phyloP scores from a whole-genome alignment of 768 basidiomycete genomes.

The Trametes meyenii region DNA sequence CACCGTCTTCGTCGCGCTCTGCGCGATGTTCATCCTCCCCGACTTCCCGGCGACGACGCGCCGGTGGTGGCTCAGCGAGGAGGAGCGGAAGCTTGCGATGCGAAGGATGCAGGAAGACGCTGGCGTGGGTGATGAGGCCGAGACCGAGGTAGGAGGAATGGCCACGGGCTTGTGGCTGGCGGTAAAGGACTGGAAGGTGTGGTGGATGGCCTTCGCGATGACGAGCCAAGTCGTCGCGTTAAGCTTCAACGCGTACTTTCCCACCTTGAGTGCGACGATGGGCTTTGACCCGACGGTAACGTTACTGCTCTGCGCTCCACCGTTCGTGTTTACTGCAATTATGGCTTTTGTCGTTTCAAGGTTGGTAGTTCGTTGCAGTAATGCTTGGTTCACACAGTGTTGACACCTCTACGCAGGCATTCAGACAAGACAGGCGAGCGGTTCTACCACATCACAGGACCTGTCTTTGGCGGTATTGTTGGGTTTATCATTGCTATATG shows the following conservation, averaged over 20 bases:
- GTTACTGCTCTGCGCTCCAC: constrained; percentile 77
- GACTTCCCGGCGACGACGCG: constrained; percentile 68
- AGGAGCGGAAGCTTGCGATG: constrained; percentile 59
- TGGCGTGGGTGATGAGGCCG: constrained; percentile 52
- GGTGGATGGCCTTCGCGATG: constrained; percentile 72
- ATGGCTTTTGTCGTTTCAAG: constrained; percentile 49
- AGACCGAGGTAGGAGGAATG: constrained; percentile 42
- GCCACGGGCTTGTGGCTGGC: constrained; percentile 58
- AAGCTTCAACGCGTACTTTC: constrained; percentile 82
- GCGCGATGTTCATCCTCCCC: constrained; percentile 67
- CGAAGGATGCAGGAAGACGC: constrained; percentile 67
- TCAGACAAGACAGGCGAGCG: constrained; percentile 75
- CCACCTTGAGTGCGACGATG: constrained; percentile 73
- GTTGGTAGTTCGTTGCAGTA: background rate
- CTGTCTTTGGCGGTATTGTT: constrained; percentile 60
- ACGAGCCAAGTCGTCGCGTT: constrained; percentile 63
- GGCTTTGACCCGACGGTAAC: constrained; percentile 67
- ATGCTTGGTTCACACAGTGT: background rate
- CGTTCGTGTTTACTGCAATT: constrained; percentile 66
- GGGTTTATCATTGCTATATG: constrained; percentile 69
- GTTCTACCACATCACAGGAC: constrained; percentile 61
- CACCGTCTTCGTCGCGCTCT: constrained; percentile 54
- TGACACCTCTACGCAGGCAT: constrained; percentile 44
- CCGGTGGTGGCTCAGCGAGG: constrained; percentile 61
- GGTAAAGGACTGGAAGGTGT: constrained; percentile 79